phyloP scores from a whole-genome alignment of 1,284 basidiomycete species.

The Rhodotorula mucilaginosa region DNA sequence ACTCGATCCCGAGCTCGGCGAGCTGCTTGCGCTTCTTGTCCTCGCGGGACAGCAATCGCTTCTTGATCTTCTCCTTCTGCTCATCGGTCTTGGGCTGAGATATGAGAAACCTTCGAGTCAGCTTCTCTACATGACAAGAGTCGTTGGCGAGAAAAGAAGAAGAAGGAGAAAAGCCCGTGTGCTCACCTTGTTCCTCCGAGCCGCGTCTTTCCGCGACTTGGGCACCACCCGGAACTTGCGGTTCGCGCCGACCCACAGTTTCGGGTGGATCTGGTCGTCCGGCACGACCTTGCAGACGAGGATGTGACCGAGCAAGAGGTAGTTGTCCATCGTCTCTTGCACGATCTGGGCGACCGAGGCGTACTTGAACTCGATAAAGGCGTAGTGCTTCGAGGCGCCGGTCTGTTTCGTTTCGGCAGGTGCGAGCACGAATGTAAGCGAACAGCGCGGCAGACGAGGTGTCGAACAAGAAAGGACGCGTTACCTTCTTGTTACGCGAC shows the following conservation, averaged over 20 bases:
- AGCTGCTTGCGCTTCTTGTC: conserved; percentile 74
- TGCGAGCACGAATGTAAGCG: no score
- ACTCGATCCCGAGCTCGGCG: conserved; percentile 78
- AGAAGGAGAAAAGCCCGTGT: background rate
- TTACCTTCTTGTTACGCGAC: conserved; percentile 88
- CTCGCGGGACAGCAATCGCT: conserved; percentile 74
- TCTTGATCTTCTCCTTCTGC: conserved; percentile 65
- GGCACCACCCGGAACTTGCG: conserved; percentile 82
- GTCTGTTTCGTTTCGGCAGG: conserved; percentile 59
- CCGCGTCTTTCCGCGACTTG: conserved; percentile 61
- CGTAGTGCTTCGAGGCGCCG: conserved; percentile 93
- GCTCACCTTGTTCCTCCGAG: conserved; percentile 71
- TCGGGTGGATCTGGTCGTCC: conserved; percentile 82
- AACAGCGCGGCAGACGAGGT: background rate
- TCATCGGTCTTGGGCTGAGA: conserved; percentile 69
- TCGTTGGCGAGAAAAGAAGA: background rate
- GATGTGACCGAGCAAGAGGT: conserved; percentile 89
- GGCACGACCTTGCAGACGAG: conserved; percentile 83
- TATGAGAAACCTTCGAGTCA: conserved; percentile 1
- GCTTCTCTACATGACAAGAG: background rate
- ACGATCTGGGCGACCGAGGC: conserved; percentile 89
- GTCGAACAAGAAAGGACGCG: background rate
- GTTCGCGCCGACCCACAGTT: conserved; percentile 96
- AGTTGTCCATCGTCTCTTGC: conserved; percentile 98
- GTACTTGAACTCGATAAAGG: conserved; percentile 91